Evolutionary conservation across 495 filamentous ascomycete species (phyloP).

Genomic region (Ascobolus immersus): DNA sequence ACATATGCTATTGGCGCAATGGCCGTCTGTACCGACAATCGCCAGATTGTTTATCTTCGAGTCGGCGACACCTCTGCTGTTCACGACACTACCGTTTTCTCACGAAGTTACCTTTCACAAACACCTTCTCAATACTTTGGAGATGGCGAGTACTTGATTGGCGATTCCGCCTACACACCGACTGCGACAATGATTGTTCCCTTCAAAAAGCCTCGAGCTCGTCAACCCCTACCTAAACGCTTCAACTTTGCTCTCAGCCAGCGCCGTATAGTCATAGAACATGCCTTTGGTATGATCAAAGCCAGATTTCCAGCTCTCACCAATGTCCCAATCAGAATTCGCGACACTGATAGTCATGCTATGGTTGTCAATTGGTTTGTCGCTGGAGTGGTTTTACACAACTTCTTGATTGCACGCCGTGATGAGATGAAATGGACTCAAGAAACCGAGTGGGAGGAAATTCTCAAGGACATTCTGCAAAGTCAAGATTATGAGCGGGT

Average conservation of each 20-base stretch:
- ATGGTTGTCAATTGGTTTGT: constrained; percentile 1
- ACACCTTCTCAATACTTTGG: background rate
- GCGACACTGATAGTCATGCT: background rate
- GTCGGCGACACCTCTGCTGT: background rate
- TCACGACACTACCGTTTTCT: background rate
- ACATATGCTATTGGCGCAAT: background rate
- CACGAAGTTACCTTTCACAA: background rate
- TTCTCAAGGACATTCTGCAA: too few relatives aligned
- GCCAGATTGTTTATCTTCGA: background rate
- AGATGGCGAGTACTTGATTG: background rate
- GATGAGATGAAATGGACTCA: too few relatives aligned
- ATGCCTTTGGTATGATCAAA: constrained; percentile 1
- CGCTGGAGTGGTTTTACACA: background rate
- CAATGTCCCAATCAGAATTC: background rate
- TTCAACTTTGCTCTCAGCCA: background rate
- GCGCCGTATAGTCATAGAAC: background rate
- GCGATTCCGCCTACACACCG: background rate
- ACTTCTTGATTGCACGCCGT: too few relatives aligned
- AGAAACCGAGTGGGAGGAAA: too few relatives aligned
- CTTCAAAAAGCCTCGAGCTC: background rate
- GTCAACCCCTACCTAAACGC: too few relatives aligned
- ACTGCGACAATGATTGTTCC: background rate
- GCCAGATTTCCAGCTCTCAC: constrained; percentile 1
- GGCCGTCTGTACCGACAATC: background rate
- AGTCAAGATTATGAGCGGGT: too few relatives aligned